Base-by-base conservation (phyloP, 768 basidiomycete genomes). In the Xerocomellus chrysenteron region DNA sequence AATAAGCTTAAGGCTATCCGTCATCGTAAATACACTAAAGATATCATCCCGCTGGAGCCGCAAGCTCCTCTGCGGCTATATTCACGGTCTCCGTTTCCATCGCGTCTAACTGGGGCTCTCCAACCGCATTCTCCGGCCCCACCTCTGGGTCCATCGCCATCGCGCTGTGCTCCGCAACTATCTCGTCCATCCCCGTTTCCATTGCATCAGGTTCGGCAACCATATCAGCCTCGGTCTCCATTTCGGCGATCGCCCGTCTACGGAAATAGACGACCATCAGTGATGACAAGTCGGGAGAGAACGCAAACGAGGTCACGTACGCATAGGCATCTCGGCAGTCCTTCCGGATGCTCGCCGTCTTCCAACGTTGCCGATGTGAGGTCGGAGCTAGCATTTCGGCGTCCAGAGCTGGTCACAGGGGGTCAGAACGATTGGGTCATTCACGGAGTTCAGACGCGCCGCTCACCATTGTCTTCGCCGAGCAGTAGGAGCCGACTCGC, bases 391-490 rank as follows among this genome's bases (percentile, higher is more conserved):
- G 68, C 74, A 92, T 75, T 49, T 84, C 83, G 14, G 78, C 70
- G 60, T 93, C 92, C 47, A 92, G 63, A 5, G 69, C 91, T 92
- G 52, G n/a, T 54, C 50, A 37, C 28, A 40, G 30, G 16, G 21
- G 35, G 30, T 52, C 13, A 52, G 57, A n/a, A 40, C 19, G 21
- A 32, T 37, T 42, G 19, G 26, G 44, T 13, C 24, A 26, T 41
- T 16, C 14, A 14, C 16, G n/a, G 41, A 6, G 33, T 36, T 46
- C 46, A 17, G 26, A 24, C 19, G 49, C 19, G n/a, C n/a, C 13
- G 55, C 83, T 69, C 64, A 93, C 92, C 79, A 61, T 80, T 68
- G 65, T 85, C 78, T 62, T 91, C 91, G 5, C 87, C 88, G 3
- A 96, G 75, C 54, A 84, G 63, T 45, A 80, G 75, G n/a, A 96